A percentile compares a stretch with the other conserved stretches of the same genome.
These are phyloP conservation scores for Trichaptum fuscoviolaceum DNA, from an alignment of 768 basidiomycete species.

Conservation along the genomic window DNA sequence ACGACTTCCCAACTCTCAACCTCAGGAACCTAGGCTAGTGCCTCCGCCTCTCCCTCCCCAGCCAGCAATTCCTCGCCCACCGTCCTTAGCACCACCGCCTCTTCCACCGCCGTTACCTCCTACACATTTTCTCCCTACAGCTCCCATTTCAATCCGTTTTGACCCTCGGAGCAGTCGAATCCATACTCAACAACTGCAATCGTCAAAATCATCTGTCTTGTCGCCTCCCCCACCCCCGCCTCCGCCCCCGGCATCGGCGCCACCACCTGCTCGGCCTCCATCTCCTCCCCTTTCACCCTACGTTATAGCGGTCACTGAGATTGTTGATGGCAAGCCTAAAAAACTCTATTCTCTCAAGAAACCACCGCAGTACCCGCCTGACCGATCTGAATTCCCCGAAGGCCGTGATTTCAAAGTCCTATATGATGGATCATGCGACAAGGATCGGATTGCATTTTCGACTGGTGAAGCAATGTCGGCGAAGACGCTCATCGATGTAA, in stretches of 20 bases:
- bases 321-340: conserved; percentile 17
- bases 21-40: conserved; percentile 3
- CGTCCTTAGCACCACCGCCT: not conserved
- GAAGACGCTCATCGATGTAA: conserved; percentile 32
- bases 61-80: conserved; percentile 14
- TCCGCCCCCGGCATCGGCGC: conserved; percentile 32
- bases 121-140: not conserved
- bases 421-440: conserved; percentile 55
- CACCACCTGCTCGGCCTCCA: conserved; percentile 27
- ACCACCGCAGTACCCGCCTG: conserved; percentile 52
- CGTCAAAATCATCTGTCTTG: conserved; percentile 6
- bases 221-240: conserved; percentile 20
- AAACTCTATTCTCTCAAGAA: conserved; percentile 36
- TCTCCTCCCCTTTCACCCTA: conserved; percentile 21
- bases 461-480: not conserved
- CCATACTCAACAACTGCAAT: not conserved
- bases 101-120: not conserved
- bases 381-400: conserved; percentile 40
- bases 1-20: conserved; percentile 24
- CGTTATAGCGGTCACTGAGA: conserved; percentile 16
- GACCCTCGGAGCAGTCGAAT: not conserved
- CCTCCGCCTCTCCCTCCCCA: conserved; percentile 26
- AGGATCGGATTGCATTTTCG: conserved; percentile 27
- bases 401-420: conserved; percentile 55
- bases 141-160: not conserved